Evolutionary conservation across 1,139 yeast species (phyloP), one percentile per base, ranked within the genome.

Genomic region (Candida anutae): DNA sequence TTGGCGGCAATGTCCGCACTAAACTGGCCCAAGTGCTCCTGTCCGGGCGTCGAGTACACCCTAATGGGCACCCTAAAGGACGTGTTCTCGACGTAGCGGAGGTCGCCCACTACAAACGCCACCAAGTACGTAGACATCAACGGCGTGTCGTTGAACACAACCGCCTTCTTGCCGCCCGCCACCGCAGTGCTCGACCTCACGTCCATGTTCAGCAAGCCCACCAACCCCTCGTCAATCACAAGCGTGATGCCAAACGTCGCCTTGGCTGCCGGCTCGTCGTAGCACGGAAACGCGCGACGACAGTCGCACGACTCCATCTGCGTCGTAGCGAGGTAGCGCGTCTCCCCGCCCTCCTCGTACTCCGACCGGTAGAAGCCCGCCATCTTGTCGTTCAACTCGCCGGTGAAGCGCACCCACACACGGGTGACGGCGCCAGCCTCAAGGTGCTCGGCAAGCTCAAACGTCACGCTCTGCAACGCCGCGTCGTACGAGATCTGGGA

Each of bases 241-340:
- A 85, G 62, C 16, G 75, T 58, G 33, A 85, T 66, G 34, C 76
- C 76, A 45, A 76, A 82, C 15, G 83, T 70, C 6, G 93, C 83
- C 55, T 82, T 82, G 36, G 77, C 62, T 31, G 74, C 69, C 16
- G 94, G 94, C 50, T 82, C 93, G 50, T 81, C 93, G 39, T 79
- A 73, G 47, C 84, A 80, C 12, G 94, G 94, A 58, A 82, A 78
- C 1, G 93, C 88, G 45, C 85, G 69, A 53, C 94, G 76, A 29
- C 88, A 85, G 50, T 81, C 88, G 16, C 88, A 79, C 19, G 94
- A 82, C 55, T 82, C 94, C 69, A 82, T 79, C 56, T 82, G 94
- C 24, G 94, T 82, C 21, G 88, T 75, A 26, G 84, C 78, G 63
- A 80, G 69, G 38, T 68, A 72, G 46, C 77, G 74, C 27, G 70